A percentile compares a stretch with the other conserved stretches of the same genome.
Evolutionary conservation across 306 rosid species (phyloP).

Genomic region (Medicago arabica): DNA sequence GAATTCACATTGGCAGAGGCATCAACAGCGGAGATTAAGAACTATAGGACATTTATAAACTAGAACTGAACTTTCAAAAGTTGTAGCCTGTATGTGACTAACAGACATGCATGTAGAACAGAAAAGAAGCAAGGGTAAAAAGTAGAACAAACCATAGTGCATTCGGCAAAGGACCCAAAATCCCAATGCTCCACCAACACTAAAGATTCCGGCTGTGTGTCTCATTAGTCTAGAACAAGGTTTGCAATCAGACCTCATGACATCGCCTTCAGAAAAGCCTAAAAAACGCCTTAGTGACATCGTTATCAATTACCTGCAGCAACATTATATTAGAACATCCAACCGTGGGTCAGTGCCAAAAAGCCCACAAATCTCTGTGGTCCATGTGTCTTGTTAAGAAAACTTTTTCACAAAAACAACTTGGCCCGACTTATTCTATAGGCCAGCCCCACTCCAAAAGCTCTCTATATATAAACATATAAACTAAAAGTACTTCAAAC

Average conservation of each 20-base stretch:
- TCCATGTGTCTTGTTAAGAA: too few relatives aligned
- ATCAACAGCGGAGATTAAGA: neutral
- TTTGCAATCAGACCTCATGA: constrained; percentile 83
- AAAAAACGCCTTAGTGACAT: constrained; percentile 81
- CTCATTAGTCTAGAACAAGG: constrained; percentile 89
- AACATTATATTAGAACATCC: too few relatives aligned
- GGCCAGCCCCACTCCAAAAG: too few relatives aligned
- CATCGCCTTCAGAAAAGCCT: constrained; percentile 86
- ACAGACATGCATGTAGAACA: constrained; percentile 5
- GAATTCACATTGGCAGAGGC: neutral
- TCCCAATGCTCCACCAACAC: constrained; percentile 85
- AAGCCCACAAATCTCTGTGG: too few relatives aligned
- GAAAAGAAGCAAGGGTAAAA: neutral
- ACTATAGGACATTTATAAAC: neutral
- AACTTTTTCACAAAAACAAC: too few relatives aligned
- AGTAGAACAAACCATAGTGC: constrained; percentile 74
- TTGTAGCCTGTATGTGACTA: neutral
- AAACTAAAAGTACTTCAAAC: neutral
- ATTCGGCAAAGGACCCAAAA: constrained; percentile 90
- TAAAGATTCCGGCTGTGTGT: constrained; percentile 82
- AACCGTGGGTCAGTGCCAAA: too few relatives aligned
- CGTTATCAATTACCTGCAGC: constrained; percentile 34
- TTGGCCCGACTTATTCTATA: too few relatives aligned
- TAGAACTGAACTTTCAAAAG: constrained; percentile 1
- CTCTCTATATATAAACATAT: too few relatives aligned